Evolutionary conservation across 768 basidiomycete genomes (phyloP), one percentile per base, ranked within the genome.

Genomic region (Xanthoconium stramineum): DNA sequence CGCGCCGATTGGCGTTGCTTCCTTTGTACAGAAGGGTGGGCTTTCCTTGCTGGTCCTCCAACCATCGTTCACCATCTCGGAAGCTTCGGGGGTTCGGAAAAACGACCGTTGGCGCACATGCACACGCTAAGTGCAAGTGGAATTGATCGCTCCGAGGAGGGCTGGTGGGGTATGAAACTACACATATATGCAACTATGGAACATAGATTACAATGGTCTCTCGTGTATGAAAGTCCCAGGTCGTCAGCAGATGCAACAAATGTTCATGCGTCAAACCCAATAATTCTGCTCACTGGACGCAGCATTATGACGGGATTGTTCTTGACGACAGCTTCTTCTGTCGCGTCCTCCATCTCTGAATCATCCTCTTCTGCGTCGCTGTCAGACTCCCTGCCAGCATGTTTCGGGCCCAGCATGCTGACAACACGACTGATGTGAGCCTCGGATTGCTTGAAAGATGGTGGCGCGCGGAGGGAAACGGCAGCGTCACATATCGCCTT

Each of bases 391-490:
- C 78, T 66, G 28, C 80, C 71, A 36, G 79, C 69, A 52, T 80
- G 78, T 37, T 81, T 80, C 13, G 81, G 61, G 2, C 84, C 83
- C 50, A 86, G 80, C 71, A 88, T 82, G 61, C 85, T 88, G 60
- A 85, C 76, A 3, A 85, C 80, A 72, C 58, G 75, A 51, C 54
- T 72, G 36, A 74, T 76, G 42, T 72, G 75, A 24, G 75, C 77
- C 55, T 75, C 74, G 9, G 78, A 72, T 47, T 76, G 71, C 55
- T 77, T 77, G 66, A 75, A 75, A 10, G 68, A 71, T 0, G 76
- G 76, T 54, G 74, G 75, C 14, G 79, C 79, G 56, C 78, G 79
- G 44, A 90, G 74, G 11, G 75, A 69, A 40, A 75, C 70, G 1
- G 80, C 80, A 43, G 78, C 81, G 30, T 81, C 81, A 19, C 73